phyloP scores from a whole-genome alignment of 2,329 filamentous ascomycete species.

The Rasamsonia emersonii region DNA sequence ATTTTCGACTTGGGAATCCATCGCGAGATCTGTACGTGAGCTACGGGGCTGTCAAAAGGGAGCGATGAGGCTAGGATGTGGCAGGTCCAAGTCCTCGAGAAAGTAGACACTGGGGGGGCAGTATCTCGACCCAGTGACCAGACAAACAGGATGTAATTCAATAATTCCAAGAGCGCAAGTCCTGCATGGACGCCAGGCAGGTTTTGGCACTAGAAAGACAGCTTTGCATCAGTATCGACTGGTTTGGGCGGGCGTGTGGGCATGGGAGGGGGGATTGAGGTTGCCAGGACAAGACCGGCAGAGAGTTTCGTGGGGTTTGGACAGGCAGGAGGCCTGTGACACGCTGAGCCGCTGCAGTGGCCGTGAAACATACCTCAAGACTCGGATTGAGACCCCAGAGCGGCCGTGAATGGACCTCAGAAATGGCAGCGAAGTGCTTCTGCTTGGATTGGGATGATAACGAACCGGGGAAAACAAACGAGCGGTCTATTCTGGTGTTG shows the following conservation, averaged over 20 bases:
- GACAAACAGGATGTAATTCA: constrained; percentile 14
- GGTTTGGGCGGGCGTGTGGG: too few relatives aligned
- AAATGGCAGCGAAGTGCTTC: too few relatives aligned
- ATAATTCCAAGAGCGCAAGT: constrained; percentile 11
- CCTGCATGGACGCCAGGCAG: constrained; percentile 12
- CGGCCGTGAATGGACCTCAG: too few relatives aligned
- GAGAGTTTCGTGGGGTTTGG: too few relatives aligned
- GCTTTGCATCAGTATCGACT: constrained; percentile 11
- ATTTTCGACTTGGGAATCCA: constrained; percentile 86
- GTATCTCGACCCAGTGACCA: constrained; percentile 18
- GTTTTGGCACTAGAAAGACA: constrained; percentile 10
- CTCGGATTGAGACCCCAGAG: too few relatives aligned
- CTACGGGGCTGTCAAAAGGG: constrained; percentile 14
- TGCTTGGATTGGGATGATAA: too few relatives aligned
- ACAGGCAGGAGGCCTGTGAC: too few relatives aligned
- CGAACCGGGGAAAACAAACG: constrained; percentile 3
- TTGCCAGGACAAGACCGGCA: too few relatives aligned
- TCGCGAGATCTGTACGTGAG: constrained; percentile 43
- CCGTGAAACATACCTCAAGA: too few relatives aligned
- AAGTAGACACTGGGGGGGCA: constrained; percentile 21
- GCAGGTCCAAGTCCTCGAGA: constrained; percentile 23
- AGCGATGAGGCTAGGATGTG: constrained; percentile 19
- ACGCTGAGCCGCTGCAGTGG: too few relatives aligned
- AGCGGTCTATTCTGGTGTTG: constrained; percentile 6
- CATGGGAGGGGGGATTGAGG: too few relatives aligned